phyloP scores from a whole-genome alignment of 2,329 filamentous ascomycete genomes.

The Colletotrichum sp. region DNA sequence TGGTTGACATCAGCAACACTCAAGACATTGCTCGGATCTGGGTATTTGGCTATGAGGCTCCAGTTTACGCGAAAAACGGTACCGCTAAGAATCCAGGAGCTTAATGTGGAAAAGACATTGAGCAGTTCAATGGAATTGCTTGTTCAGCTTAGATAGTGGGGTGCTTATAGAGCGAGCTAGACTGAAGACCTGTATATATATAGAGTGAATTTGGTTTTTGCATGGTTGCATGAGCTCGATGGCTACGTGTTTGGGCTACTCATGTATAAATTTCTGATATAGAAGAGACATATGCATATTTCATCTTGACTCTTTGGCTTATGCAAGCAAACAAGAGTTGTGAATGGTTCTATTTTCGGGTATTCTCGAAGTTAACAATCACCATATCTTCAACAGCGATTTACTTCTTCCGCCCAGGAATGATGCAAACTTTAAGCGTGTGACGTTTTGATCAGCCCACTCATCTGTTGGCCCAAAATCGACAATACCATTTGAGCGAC shows the following conservation, averaged over 20 bases:
- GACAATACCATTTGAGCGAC: neutral
- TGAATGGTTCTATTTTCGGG: neutral
- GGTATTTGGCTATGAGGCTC: neutral
- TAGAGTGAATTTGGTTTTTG: neutral
- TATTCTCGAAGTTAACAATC: neutral
- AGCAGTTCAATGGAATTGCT: neutral
- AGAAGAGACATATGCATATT: neutral
- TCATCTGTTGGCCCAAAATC: neutral
- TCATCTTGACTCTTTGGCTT: too few species aligned
- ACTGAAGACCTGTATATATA: neutral
- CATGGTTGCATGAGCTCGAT: neutral
- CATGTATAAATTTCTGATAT: neutral
- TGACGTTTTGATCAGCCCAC: neutral
- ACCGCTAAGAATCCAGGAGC: neutral
- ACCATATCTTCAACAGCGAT: neutral
- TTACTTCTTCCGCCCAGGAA: neutral
- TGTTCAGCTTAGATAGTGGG: neutral
- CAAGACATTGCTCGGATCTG: neutral
- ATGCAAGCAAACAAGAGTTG: neutral
- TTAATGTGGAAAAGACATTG: neutral
- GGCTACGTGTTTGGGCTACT: neutral
- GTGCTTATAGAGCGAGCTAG: neutral
- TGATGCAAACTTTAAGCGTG: neutral
- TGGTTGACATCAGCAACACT: neutral
- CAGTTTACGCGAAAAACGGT: neutral